Base-by-base conservation (phyloP, 2,329 filamentous ascomycete genomes). In the Talaromyces islandicus region DNA sequence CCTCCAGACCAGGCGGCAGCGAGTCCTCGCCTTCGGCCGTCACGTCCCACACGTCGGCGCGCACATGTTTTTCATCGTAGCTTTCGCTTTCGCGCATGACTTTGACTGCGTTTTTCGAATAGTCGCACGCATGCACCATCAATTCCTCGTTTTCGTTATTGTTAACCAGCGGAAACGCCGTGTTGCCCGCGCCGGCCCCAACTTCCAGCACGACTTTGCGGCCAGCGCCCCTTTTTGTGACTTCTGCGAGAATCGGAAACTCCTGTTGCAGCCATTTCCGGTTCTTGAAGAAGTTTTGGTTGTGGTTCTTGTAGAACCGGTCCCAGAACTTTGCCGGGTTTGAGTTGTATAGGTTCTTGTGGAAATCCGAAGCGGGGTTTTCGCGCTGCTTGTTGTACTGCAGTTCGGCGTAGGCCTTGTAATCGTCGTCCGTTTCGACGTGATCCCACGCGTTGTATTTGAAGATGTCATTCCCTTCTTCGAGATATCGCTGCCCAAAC, bases 401-500 rank as follows among this genome's bases (percentile, higher is more conserved):
- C 70, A 87, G 78, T 75, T 92, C 86, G 62, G 92, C 88, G 75
- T 94, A 96, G 71, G 89, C 85, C 71, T 88, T 88, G 81, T 96
- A 97, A 46, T 87, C 83, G 67, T 91, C 86, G 78, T 97, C 93
- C 73, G 92, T 92, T 76, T 93, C 88, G 72, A 97, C 94, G 73
- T 99, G 93, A 74, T 99, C 94, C 94, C 94, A 99, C 41, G 94
- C 94, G 75, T 99, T 99, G 85, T 94, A 96, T 74, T 95, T 89
- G 78, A 93, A 99, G 69, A 96, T 90, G 73, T 97, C 84, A 78
- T 96, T 92, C 71, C 87, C 85, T 73, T 93, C 83, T 69, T 89
- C 86, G 56, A 99, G 85, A 70, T 85, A 90, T 62, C 93, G 90
- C 54, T 90, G 94, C 63, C 94, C 94, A 75, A 99, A 99, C 76